phyloP scores from a whole-genome alignment of 306 rosid genomes.

The Trifolium fragiferum region DNA sequence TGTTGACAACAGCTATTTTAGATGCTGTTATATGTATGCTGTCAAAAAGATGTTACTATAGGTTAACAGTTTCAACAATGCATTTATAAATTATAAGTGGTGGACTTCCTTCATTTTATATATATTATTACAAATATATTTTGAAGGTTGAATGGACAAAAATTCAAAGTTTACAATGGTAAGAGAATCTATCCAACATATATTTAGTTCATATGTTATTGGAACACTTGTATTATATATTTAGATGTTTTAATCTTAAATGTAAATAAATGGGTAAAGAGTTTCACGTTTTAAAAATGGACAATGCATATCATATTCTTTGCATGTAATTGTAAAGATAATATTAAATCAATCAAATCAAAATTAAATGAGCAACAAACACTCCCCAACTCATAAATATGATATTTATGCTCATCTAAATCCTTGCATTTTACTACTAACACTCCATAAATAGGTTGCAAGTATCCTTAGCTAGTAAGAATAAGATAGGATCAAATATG shows the following conservation, averaged over 20 bases:
- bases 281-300: too few species aligned
- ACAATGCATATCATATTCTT: too few species aligned
- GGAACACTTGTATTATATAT: too few species aligned
- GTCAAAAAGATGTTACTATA: neutral
- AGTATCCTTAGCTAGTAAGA: conserved; percentile 17
- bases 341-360: too few species aligned
- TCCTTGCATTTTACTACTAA: too few species aligned
- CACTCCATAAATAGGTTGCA: neutral
- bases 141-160: neutral
- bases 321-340: too few species aligned
- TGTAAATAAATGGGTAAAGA: too few species aligned
- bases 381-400: too few species aligned
- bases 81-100: neutral
- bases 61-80: neutral
- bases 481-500: neutral
- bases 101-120: neutral
- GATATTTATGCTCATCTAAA: neutral
- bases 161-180: neutral
- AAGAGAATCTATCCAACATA: neutral
- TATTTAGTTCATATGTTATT: neutral
- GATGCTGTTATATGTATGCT: neutral
- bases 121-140: neutral
- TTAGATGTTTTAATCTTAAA: too few species aligned
- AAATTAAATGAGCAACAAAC: too few species aligned
- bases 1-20: conserved; percentile 21